These are phyloP conservation scores for Teunomyces stri DNA, from an alignment of 805 yeast genomes.

Conservation along the genomic window DNA sequence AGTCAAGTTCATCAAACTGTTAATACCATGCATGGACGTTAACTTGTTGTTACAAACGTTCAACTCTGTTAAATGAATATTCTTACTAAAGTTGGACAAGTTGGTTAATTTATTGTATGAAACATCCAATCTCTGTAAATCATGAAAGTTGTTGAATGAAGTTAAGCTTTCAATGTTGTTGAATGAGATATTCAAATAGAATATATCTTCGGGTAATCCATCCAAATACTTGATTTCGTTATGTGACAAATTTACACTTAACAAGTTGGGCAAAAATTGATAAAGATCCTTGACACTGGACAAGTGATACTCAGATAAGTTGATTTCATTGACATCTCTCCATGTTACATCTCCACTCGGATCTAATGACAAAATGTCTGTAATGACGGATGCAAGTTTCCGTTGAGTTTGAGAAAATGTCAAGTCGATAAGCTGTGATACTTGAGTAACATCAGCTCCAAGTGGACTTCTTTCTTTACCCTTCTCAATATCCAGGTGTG, in stretches of 20 bases:
- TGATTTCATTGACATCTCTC: slow-evolving; percentile 39
- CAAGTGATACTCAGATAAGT: slow-evolving; percentile 31
- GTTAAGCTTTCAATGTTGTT: slow-evolving; percentile 43
- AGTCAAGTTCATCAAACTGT: slow-evolving; percentile 37
- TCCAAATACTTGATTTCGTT: slow-evolving; percentile 43
- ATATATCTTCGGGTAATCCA: slow-evolving; percentile 43
- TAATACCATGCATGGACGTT: slow-evolving; percentile 34
- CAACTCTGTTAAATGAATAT: slow-evolving; percentile 44
- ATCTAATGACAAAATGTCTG: slow-evolving; percentile 37
- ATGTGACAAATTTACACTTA: slow-evolving; percentile 37
- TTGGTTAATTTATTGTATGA: slow-evolving; percentile 35
- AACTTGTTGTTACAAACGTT: slow-evolving; percentile 37
- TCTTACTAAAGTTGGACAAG: slow-evolving; percentile 33
- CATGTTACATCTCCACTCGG: slow-evolving; percentile 38
- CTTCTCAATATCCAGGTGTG: slow-evolving; percentile 19
- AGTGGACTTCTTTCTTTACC: slow-evolving; percentile 11
- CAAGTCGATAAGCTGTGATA: slow-evolving; percentile 41
- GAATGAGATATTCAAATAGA: slow-evolving; percentile 35
- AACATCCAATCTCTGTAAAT: slow-evolving; percentile 44
- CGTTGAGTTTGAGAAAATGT: slow-evolving; percentile 49
- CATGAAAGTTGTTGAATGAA: slow-evolving; percentile 37
- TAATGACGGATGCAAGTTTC: slow-evolving; percentile 44
- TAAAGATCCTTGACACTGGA: slow-evolving; percentile 44
- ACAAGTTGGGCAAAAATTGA: slow-evolving; percentile 43
- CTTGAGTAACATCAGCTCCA: slow-evolving; percentile 37